Percentiles rank a stretch among this genome's conserved stretches.
These are phyloP conservation scores for Mycena rosella DNA, from an alignment of 768 basidiomycete species.

Conservation along the genomic window DNA sequence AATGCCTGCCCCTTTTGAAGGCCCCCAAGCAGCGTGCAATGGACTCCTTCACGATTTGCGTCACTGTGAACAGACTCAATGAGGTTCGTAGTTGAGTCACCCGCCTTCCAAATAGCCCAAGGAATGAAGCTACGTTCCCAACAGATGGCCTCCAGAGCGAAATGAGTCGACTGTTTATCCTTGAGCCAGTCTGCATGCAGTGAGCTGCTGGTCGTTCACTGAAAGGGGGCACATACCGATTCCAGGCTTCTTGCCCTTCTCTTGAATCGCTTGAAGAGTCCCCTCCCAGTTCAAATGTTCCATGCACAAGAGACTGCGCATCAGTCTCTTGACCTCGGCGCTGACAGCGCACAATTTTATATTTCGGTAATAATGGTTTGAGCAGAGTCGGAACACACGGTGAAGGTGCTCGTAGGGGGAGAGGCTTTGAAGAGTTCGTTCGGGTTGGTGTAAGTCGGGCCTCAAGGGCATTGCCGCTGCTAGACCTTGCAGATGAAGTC, in stretches of 20 bases:
- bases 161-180: not conserved
- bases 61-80: not conserved
- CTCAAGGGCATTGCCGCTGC: not conserved
- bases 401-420: not conserved
- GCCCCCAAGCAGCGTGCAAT: not conserved
- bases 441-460: not conserved
- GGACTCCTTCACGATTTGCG: not conserved
- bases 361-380: not conserved
- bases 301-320: not conserved
- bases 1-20: not conserved
- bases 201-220: no score
- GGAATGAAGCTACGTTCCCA: not conserved
- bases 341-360: not conserved
- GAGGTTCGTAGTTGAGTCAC: not conserved
- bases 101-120: not conserved
- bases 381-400: not conserved
- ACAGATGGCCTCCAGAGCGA: not conserved
- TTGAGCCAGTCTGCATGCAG: not conserved
- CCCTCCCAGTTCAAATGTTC: not conserved
- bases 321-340: not conserved
- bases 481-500: slow-evolving; percentile 38
- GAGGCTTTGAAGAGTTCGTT: not conserved
- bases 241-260: not conserved
- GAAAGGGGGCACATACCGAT: not conserved
- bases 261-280: not conserved